These are phyloP conservation scores for Hypomontagnella monticulosa DNA, from an alignment of 495 filamentous ascomycete genomes.

Conservation along the genomic window DNA sequence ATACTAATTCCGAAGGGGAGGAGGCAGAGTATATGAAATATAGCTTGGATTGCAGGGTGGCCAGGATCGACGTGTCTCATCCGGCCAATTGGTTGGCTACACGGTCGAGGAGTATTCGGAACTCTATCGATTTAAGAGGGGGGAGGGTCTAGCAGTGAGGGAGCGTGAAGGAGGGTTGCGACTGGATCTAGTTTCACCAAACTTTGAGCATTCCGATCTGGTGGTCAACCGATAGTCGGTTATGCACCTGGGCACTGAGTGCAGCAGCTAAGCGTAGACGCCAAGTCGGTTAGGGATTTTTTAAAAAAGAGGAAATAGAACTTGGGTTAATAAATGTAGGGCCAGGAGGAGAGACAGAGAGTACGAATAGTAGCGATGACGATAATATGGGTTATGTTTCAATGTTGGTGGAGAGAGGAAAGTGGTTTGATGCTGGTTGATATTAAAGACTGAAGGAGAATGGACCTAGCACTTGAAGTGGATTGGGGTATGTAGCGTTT, in stretches of 20 bases:
- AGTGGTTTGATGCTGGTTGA: background rate
- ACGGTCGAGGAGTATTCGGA: slow-evolving; percentile 19
- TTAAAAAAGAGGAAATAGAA: background rate
- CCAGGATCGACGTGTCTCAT: slow-evolving; percentile 20
- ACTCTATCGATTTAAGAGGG: slow-evolving; percentile 14
- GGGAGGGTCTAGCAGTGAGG: background rate
- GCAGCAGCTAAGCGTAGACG: slow-evolving; percentile 14
- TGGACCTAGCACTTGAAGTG: background rate
- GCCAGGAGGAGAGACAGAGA: background rate
- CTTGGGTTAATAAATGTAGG: background rate
- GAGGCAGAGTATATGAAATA: background rate
- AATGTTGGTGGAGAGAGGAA: slow-evolving; percentile 25
- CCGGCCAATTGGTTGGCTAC: slow-evolving; percentile 18
- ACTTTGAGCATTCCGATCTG: slow-evolving; percentile 35
- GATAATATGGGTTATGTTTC: slow-evolving; percentile 17
- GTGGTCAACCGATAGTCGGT: slow-evolving; percentile 21
- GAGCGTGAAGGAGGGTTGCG: slow-evolving; percentile 4
- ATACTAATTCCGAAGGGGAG: background rate
- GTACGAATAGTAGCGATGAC: slow-evolving; percentile 12
- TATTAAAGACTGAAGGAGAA: background rate
- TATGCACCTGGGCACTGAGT: slow-evolving; percentile 16
- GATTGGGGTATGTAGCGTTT: background rate
- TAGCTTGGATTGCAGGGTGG: background rate
- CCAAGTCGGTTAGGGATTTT: slow-evolving; percentile 13
- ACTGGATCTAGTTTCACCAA: slow-evolving; percentile 30